Evolutionary conservation across 345 rosid genomes (phyloP).

Genomic region (Pistacia integerrima): DNA sequence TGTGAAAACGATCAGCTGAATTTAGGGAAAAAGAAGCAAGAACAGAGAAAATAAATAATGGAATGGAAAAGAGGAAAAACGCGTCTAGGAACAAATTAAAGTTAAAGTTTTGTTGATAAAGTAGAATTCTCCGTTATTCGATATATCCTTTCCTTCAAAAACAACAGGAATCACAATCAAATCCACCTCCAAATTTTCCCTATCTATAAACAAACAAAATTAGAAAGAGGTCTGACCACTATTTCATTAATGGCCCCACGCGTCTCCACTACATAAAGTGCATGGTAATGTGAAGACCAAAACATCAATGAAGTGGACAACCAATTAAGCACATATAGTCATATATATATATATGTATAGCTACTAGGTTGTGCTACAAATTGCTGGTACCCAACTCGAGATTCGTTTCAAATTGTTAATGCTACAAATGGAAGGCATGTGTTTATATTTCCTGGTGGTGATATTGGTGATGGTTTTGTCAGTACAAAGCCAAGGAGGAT

Average conservation of each 20-base stretch:
- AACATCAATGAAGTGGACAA: conserved; percentile 17
- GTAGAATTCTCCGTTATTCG: neutral
- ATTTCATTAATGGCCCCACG: conserved; percentile 21
- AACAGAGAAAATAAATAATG: too few species aligned
- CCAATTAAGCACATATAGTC: neutral
- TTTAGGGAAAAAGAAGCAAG: neutral
- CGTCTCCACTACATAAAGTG: conserved; percentile 25
- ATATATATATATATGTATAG: neutral
- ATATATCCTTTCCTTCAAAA: neutral
- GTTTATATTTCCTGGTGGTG: conserved; percentile 16
- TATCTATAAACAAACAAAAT: neutral
- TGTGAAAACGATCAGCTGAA: conserved; percentile 30
- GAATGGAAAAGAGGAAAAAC: conserved; percentile 8
- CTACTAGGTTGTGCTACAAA: neutral
- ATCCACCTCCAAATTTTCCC: neutral
- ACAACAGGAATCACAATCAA: neutral
- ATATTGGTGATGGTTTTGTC: conserved; percentile 19
- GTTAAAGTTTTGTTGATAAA: neutral
- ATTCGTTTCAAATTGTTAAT: neutral
- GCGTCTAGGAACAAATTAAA: conserved; percentile 24
- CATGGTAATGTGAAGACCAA: neutral
- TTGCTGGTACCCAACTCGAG: neutral
- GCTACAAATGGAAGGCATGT: conserved; percentile 16
- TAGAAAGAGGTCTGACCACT: neutral
- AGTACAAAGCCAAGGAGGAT: conserved; percentile 33